Evolutionary conservation across 2,329 filamentous ascomycete genomes (phyloP), one percentile per base, ranked within the genome.

Genomic region (Ceratocystiopsis sp.): DNA sequence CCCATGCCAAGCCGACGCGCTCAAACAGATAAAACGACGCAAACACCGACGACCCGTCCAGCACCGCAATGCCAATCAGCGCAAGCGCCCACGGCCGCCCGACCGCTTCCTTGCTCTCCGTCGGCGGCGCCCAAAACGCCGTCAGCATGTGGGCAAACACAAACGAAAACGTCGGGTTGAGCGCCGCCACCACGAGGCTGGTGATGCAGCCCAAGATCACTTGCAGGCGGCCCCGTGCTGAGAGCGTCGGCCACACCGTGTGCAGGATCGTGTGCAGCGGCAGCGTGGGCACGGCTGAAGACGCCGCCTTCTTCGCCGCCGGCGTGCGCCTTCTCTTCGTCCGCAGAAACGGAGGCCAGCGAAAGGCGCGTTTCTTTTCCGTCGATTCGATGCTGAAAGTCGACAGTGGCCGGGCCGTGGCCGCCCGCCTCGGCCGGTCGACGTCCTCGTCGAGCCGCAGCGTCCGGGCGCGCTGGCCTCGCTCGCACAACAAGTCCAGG

Each of bases 11-110:
- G 1, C 75, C 83, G 13, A 69, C 73, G 21, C 66, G 62, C 49
- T 93, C 85, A 7, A 93, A 67, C 10, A 83, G 60, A 54, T 80
- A 87, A 35, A 82, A 76, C 46, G 78, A 75, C 0, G 69, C 56
- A 36, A 79, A 89, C 0, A 71, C 75, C 14, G 77, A 67, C 1
- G 73, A 37, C 0, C 76, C 80, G 50, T 93, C 84, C 0, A 69
- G 54, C 13, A 77, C 51, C 0, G 84, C 78, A 5, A 94, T 67
- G 0, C 66, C 70, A 0, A 89, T 61, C 6, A 95, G 75, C 1
- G 67, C 64, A 14, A 86, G 58, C 0, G 84, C 78, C 73, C 84
- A 95, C 44, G 61, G 69, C 35, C 71, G 64, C 0, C 78, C 73
- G 9, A 59, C 57, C 10, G 63, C 56, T 1, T 65, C 59, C 7